Conservation (phyloP, 805 yeast species). For the Torulaspora indica region DNA sequence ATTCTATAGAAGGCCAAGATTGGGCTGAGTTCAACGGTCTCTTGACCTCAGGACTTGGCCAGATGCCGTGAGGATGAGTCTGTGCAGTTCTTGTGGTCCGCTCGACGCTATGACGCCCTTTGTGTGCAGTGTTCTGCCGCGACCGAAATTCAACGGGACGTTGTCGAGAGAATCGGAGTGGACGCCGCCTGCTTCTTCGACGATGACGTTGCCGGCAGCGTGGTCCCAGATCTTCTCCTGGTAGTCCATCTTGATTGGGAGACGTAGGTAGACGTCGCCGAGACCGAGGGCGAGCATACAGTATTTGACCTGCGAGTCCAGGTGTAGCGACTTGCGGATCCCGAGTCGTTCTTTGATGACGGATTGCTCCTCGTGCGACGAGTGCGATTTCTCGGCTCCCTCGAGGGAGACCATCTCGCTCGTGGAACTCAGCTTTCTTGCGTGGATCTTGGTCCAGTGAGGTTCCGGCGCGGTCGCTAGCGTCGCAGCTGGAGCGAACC, state of each 20-base stretch:
- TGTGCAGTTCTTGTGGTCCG: slow-evolving; percentile 31
- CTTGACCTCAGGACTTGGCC: slow-evolving; percentile 23
- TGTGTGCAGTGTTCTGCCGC: slow-evolving; percentile 72
- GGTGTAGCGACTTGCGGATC: slow-evolving; percentile 64
- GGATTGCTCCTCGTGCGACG: slow-evolving; percentile 82
- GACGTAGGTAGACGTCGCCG: slow-evolving; percentile 85
- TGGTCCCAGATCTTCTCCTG: slow-evolving; percentile 98
- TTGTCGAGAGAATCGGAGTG: slow-evolving; percentile 81
- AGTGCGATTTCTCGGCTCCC: slow-evolving; percentile 93
- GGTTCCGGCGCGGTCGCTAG: slow-evolving; percentile 27
- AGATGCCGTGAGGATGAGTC: slow-evolving; percentile 25
- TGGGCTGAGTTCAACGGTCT: slow-evolving; percentile 1
- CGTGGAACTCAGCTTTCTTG: slow-evolving; percentile 22
- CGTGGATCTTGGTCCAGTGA: slow-evolving; percentile 55
- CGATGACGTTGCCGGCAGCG: slow-evolving; percentile 88
- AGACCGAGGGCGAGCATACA: slow-evolving; percentile 86
- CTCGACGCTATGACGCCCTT: slow-evolving; percentile 91
- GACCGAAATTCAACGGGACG: slow-evolving; percentile 67
- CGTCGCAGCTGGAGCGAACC: slow-evolving; percentile 28
- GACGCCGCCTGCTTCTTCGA: slow-evolving; percentile 85
- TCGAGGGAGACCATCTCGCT: slow-evolving; percentile 43
- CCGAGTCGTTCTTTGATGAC: slow-evolving; percentile 60
- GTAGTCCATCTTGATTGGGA: slow-evolving; percentile 72
- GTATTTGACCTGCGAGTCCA: slow-evolving; percentile 96
- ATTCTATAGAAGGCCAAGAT: background rate